A percentile compares a stretch with the other conserved stretches of the same genome.
Conservation (phyloP, 2,329 filamentous ascomycete genomes). For the Xylariaceae sp. region DNA sequence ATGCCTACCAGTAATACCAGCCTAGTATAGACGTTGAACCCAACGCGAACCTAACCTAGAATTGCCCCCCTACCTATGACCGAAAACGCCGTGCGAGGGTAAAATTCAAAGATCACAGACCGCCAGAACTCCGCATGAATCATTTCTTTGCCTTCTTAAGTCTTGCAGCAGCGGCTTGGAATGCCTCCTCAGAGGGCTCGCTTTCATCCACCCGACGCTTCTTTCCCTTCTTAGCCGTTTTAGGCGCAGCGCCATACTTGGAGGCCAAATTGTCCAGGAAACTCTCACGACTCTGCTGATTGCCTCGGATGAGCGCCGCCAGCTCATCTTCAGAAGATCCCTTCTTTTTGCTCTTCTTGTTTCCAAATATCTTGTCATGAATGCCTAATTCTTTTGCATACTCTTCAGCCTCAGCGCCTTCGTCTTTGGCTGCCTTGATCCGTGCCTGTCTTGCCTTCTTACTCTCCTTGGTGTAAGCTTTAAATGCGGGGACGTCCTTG, state of each 20-base stretch:
- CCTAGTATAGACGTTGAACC: slow-evolving; percentile 2
- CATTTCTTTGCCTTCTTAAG: slow-evolving; percentile 46
- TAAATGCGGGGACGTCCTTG: slow-evolving; percentile 69
- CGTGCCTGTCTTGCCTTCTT: slow-evolving; percentile 66
- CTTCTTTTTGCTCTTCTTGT: slow-evolving; percentile 52
- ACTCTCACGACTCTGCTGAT: slow-evolving; percentile 67
- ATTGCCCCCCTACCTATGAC: slow-evolving; percentile 14
- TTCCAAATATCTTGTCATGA: slow-evolving; percentile 70
- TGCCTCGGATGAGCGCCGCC: slow-evolving; percentile 75
- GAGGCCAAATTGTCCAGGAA: slow-evolving; percentile 78
- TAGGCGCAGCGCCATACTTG: slow-evolving; percentile 67
- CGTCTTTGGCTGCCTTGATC: slow-evolving; percentile 66
- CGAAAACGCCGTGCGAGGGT: slow-evolving; percentile 3
- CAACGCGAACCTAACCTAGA: not conserved
- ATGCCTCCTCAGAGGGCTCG: slow-evolving; percentile 66
- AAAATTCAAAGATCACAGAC: slow-evolving; percentile 18
- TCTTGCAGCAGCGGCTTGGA: slow-evolving; percentile 61
- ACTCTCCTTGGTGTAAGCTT: slow-evolving; percentile 75
- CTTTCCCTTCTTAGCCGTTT: slow-evolving; percentile 55
- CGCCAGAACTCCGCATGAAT: not conserved
- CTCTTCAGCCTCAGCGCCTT: slow-evolving; percentile 75
- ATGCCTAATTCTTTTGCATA: slow-evolving; percentile 77
- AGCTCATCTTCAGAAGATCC: slow-evolving; percentile 59
- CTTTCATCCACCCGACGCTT: slow-evolving; percentile 65
- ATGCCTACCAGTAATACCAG: slow-evolving; percentile 1